Evolutionary conservation across 2,329 filamentous ascomycete species (phyloP).

Genomic region (Cercospora beticola): DNA sequence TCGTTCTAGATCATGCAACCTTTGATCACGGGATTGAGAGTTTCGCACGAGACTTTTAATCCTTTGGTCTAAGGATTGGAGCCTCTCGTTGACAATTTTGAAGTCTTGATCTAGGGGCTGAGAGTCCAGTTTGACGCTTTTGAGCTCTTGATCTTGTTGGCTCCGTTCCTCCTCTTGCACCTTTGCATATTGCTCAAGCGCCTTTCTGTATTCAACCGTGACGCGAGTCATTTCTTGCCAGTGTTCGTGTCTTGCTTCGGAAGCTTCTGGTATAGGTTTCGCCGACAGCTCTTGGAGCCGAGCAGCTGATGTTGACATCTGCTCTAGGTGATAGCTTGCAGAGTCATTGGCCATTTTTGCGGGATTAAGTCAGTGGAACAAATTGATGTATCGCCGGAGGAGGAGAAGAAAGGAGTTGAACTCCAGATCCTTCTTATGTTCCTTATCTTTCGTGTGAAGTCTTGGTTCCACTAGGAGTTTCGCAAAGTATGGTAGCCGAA

Average conservation of each 20-base stretch:
- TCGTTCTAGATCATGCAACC: too few species aligned
- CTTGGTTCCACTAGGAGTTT: neutral
- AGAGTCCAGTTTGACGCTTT: neutral
- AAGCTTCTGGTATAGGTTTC: neutral
- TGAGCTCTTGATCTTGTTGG: neutral
- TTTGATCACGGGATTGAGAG: neutral
- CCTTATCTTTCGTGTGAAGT: neutral
- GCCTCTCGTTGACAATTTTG: neutral
- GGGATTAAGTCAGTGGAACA: neutral
- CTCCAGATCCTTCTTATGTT: neutral
- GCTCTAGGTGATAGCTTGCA: neutral
- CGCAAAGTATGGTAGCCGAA: neutral
- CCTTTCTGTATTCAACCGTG: neutral
- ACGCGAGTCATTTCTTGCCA: neutral
- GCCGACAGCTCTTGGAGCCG: neutral
- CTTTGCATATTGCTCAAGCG: neutral
- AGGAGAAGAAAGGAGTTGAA: neutral
- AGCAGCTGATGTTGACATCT: neutral
- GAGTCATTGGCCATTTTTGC: neutral
- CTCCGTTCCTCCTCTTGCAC: neutral
- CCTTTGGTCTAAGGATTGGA: neutral
- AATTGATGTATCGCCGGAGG: neutral
- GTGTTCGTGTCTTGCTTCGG: neutral
- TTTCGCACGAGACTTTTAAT: neutral
- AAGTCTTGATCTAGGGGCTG: neutral